Base-by-base conservation (phyloP, 371 early-diverging fungal species). In the Saksenaea oblongispora region DNA sequence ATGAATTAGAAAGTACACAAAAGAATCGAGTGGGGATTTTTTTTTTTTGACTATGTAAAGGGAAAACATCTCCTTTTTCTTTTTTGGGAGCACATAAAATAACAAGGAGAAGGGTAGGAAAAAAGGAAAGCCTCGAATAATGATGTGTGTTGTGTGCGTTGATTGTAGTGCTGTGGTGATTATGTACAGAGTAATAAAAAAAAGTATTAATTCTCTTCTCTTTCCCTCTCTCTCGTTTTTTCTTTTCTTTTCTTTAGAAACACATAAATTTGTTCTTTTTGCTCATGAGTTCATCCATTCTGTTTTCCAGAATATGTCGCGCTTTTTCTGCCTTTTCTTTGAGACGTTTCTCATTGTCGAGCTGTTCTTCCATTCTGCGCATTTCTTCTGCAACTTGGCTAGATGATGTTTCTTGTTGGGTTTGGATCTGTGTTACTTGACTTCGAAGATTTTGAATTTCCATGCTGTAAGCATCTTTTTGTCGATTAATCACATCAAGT, bases 261-360 rank as follows among this genome's bases (percentile, higher is more conserved):
- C 82, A 82, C 76, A 82, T 79, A 59, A 82, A 82, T 60, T 82
- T 82, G 72, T 74, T 78, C 65, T 78, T 77, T 66, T 73, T 77
- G 58, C 65, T 78, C 80, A 82, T 75, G 15, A 82, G 59, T 39
- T 78, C 78, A 27, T 82, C 78, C 78, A 82, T 78, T 15, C 82
- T 69, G 26, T 74, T 72, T 24, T 82, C 82, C 34, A 82, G 53
- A 51, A 82, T 79, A 22, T 61, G 59, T 59, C 80, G 70, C 9
- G 82, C 82, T 31, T 78, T 77, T 60, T 82, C 82, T 8, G 82
- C 82, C 39, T 75, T 79, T 53, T 82, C 82, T 36, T 82, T 82
- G n/a, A 74, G 63, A 18, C 54, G 22, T 22, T 69, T 70, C 55
- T 78, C 76, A 14, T 63, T 58, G 34, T 75, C 75, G 10, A 82